Percentiles rank a stretch among this genome's conserved stretches.
Evolutionary conservation across 352 stramenopile genomes (phyloP).

Genomic region (Ophiocytium majus): DNA sequence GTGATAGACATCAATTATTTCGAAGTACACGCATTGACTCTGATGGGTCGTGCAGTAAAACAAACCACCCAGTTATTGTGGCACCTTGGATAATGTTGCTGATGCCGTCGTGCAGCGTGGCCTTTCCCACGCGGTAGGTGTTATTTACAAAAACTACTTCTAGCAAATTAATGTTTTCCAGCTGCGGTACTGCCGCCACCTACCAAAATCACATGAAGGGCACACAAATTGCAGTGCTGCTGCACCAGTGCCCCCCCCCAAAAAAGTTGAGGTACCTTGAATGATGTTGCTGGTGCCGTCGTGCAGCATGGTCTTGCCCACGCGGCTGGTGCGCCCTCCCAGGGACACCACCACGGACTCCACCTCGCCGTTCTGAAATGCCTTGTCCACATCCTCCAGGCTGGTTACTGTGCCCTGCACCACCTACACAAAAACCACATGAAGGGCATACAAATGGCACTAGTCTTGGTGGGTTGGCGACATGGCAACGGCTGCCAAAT

Average conservation of each 20-base stretch:
- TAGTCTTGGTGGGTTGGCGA: too few species aligned
- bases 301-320: conserved; percentile 74
- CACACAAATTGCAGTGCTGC: background rate
- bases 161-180: conserved; percentile 15
- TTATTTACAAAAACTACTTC: conserved; percentile 58
- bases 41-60: too few species aligned
- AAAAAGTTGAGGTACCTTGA: too few species aligned
- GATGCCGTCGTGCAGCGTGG: conserved; percentile 72
- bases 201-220: conserved; percentile 37
- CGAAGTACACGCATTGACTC: too few species aligned
- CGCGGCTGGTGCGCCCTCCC: conserved; percentile 73
- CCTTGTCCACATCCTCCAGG: conserved; percentile 69
- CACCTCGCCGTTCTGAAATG: conserved; percentile 65
- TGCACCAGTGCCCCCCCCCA: too few species aligned
- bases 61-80: too few species aligned
- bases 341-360: conserved; percentile 72
- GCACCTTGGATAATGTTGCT: conserved; percentile 27
- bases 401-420: conserved; percentile 69
- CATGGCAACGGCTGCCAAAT: too few species aligned
- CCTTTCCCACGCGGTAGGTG: conserved; percentile 70
- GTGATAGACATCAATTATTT: too few species aligned
- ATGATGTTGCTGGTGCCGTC: conserved; percentile 61
- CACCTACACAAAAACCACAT: conserved; percentile 38
- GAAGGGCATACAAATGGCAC: too few species aligned
- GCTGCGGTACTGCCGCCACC: background rate